These are phyloP conservation scores for Candida freyschussii DNA, from an alignment of 1,139 yeast species.

Conservation along the genomic window DNA sequence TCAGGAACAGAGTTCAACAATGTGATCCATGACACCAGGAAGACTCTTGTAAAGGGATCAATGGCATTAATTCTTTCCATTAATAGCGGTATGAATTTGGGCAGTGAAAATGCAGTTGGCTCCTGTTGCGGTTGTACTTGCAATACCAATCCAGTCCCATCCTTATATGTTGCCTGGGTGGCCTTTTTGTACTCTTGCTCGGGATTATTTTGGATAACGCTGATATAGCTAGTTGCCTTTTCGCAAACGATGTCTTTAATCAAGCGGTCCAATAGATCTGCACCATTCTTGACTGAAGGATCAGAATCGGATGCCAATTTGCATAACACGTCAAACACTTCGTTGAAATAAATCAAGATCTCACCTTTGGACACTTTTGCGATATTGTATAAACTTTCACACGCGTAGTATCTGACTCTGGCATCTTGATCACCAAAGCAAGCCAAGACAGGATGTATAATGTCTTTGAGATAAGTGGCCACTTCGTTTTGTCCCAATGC, in stretches of 20 bases:
- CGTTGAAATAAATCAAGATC: constrained; percentile 84
- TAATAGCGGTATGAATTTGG: constrained; percentile 83
- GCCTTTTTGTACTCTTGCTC: constrained; percentile 39
- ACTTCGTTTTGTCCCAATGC: constrained; percentile 73
- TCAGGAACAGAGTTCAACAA: constrained; percentile 90
- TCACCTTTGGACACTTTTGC: constrained; percentile 98
- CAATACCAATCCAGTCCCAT: constrained; percentile 53
- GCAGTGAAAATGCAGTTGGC: constrained; percentile 75
- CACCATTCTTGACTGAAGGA: constrained; percentile 90
- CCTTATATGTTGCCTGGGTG: constrained; percentile 42
- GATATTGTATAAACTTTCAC: constrained; percentile 92
- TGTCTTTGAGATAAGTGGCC: constrained; percentile 71
- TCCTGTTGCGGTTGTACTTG: constrained; percentile 66
- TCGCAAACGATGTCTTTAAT: constrained; percentile 95
- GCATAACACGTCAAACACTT: constrained; percentile 89
- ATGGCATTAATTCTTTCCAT: constrained; percentile 88
- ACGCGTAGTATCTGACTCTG: constrained; percentile 92
- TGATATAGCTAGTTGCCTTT: constrained; percentile 85
- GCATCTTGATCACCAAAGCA: constrained; percentile 98
- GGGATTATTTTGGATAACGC: constrained; percentile 61
- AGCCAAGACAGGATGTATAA: constrained; percentile 89
- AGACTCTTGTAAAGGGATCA: constrained; percentile 89
- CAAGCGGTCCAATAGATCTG: constrained; percentile 85
- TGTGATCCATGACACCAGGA: constrained; percentile 89
- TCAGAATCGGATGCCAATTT: constrained; percentile 89